phyloP scores from a whole-genome alignment of 148 eudicot species.

The Diospyros lotus region DNA sequence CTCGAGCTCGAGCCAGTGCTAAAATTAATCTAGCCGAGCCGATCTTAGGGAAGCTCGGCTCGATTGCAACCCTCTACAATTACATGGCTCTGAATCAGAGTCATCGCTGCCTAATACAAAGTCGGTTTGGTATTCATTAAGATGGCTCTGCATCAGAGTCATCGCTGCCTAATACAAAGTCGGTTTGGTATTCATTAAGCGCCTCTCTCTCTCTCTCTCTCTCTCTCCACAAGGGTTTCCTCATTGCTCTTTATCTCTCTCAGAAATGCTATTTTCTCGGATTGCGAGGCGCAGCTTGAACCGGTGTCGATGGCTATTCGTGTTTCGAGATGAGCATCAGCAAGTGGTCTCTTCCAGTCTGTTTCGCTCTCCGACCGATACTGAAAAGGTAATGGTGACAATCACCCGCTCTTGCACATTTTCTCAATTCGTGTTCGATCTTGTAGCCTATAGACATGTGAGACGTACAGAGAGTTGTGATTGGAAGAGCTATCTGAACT shows the following conservation, averaged over 20 bases:
- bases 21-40: too few relatives aligned
- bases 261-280: slow-evolving; percentile 11
- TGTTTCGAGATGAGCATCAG: neutral
- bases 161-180: too few relatives aligned
- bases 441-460: neutral
- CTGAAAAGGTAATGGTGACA: neutral
- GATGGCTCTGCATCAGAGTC: too few relatives aligned
- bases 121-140: too few relatives aligned
- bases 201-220: too few relatives aligned
- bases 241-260: neutral
- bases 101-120: too few relatives aligned
- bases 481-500: neutral
- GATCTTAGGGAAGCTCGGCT: too few relatives aligned
- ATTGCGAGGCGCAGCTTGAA: slow-evolving; percentile 10
- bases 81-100: too few relatives aligned
- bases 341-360: slow-evolving; percentile 1
- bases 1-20: too few relatives aligned
- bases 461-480: neutral
- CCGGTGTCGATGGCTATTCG: neutral
- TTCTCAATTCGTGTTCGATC: neutral
- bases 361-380: neutral
- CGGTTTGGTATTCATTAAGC: too few relatives aligned
- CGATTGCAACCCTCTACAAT: too few relatives aligned
- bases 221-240: too few relatives aligned
- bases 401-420: neutral